Evolutionary conservation across 228 moss, liverwort and hornwort genomes (phyloP).

Genomic region (Sphagnum fallax): DNA sequence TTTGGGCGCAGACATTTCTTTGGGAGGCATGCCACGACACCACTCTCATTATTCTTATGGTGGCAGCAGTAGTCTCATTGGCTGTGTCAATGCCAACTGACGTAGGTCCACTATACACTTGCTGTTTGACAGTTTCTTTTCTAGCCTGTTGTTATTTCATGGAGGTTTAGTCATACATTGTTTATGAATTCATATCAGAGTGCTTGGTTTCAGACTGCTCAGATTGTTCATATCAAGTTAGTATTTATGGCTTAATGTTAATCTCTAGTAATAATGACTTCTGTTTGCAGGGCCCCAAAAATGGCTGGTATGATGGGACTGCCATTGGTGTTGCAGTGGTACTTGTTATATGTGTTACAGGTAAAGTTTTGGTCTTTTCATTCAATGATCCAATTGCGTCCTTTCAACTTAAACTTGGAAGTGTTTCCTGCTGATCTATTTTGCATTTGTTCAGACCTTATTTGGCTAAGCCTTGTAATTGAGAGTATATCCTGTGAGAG

Average conservation of each 20-base stretch:
- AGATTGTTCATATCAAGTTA: not conserved
- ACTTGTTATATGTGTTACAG: conserved; percentile 47
- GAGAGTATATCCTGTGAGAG: conserved; percentile 11
- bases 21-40: conserved; percentile 98
- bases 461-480: conserved; percentile 30
- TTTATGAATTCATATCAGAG: too few species aligned
- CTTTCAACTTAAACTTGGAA: too few species aligned
- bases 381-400: too few species aligned
- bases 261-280: not conserved
- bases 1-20: conserved; percentile 50
- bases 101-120: conserved; percentile 18
- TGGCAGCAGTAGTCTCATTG: conserved; percentile 76
- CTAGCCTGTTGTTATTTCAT: too few species aligned
- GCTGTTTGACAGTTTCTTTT: too few species aligned
- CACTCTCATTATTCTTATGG: conserved; percentile 89
- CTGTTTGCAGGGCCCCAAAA: conserved; percentile 21
- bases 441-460: not conserved
- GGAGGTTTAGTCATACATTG: too few species aligned
- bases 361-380: conserved; percentile 4
- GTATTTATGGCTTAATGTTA: not conserved
- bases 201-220: too few species aligned
- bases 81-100: conserved; percentile 75
- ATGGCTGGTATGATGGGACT: conserved; percentile 58
- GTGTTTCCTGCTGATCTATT: not conserved
- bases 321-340: conserved; percentile 43